Conservation (phyloP, 192 early-diverging fungal genomes). For the Glomus cerebriforme region DNA sequence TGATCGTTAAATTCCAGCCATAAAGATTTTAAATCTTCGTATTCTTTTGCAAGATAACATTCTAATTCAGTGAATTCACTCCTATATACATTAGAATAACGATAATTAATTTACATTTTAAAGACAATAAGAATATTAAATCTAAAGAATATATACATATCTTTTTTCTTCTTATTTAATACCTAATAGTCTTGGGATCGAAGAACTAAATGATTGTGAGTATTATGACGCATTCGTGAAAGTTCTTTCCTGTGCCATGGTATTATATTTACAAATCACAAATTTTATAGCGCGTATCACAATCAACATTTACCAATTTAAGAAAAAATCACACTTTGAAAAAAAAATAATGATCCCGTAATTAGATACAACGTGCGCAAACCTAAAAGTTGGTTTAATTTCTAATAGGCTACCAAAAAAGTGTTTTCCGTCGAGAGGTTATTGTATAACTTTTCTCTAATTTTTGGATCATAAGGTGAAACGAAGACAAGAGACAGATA, state of each 20-base stretch:
- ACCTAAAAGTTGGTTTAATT: background rate
- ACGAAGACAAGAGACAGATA: background rate
- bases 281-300: background rate
- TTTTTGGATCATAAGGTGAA: slow-evolving; percentile 8
- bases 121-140: background rate
- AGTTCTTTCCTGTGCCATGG: background rate
- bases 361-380: background rate
- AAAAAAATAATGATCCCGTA: no score
- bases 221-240: background rate
- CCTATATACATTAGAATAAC: background rate
- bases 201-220: background rate
- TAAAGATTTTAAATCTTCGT: background rate
- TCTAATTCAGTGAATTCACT: background rate
- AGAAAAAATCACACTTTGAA: background rate
- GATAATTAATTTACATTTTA: background rate
- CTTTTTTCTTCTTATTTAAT: background rate
- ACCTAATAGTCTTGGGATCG: background rate
- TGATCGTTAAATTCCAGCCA: background rate
- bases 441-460: background rate
- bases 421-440: background rate
- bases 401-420: background rate
- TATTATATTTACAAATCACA: background rate
- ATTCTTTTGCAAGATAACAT: background rate
- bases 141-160: background rate
- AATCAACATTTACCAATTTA: background rate